Percentiles rank a stretch among this genome's conserved stretches.
Evolutionary conservation across 148 eudicot genomes (phyloP).

Genomic region (Chenopodium album): DNA sequence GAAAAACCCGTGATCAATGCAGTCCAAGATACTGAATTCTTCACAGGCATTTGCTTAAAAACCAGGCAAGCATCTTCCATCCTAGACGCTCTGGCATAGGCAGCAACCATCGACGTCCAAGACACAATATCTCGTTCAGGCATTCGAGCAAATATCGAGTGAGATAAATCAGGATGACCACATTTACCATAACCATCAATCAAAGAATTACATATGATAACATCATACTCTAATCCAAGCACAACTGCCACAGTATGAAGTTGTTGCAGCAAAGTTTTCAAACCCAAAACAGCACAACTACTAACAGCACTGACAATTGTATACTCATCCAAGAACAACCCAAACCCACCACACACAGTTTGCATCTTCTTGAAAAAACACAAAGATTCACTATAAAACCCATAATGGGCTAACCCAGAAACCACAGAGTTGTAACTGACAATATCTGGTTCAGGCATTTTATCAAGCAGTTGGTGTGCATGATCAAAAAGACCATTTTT

Average conservation of each 20-base stretch:
- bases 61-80: slow-evolving; percentile 49
- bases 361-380: slow-evolving; percentile 47
- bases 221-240: slow-evolving; percentile 45
- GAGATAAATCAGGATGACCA: slow-evolving; percentile 37
- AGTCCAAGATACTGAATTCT: slow-evolving; percentile 67
- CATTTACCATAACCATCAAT: slow-evolving; percentile 81
- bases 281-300: slow-evolving; percentile 47
- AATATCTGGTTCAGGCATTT: slow-evolving; percentile 61
- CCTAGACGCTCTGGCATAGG: slow-evolving; percentile 46
- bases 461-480: slow-evolving; percentile 52
- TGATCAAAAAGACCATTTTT: slow-evolving; percentile 34
- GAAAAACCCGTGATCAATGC: slow-evolving; percentile 61
- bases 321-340: slow-evolving; percentile 53
- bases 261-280: slow-evolving; percentile 37
- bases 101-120: slow-evolving; percentile 70
- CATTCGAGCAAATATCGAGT: slow-evolving; percentile 48
- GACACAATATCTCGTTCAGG: slow-evolving; percentile 59
- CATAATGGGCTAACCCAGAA: slow-evolving; percentile 47
- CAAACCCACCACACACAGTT: slow-evolving; percentile 3
- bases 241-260: slow-evolving; percentile 46
- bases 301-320: slow-evolving; percentile 49
- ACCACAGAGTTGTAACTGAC: slow-evolving; percentile 59
- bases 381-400: slow-evolving; percentile 42
- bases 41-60: slow-evolving; percentile 54
- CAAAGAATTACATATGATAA: slow-evolving; percentile 48